Evolutionary conservation across 2,329 filamentous ascomycete species (phyloP).

Genomic region (Dactylonectria estremocensis): DNA sequence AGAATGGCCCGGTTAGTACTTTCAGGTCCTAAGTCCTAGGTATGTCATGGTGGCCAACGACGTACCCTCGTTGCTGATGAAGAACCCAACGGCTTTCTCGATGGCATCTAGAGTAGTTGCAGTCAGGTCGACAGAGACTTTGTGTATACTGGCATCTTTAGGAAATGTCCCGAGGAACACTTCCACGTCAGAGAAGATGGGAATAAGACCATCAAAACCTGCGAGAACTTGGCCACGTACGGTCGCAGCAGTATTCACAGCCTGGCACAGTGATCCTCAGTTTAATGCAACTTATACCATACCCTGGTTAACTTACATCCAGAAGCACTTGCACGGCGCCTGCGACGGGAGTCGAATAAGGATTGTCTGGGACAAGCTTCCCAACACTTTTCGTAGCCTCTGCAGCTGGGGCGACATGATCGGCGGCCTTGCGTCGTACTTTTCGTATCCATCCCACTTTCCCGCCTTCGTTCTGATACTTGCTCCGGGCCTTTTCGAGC

Average conservation of each 20-base stretch:
- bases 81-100: conserved; percentile 25
- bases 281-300: not conserved
- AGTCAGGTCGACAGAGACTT: not conserved
- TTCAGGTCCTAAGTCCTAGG: not conserved
- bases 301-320: not conserved
- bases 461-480: conserved; percentile 9
- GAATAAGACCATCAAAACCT: conserved; percentile 13
- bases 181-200: conserved; percentile 24
- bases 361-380: conserved; percentile 8
- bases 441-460: conserved; percentile 10
- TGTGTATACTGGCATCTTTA: not conserved
- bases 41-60: not conserved
- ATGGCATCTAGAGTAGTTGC: conserved; percentile 5
- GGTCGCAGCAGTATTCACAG: not conserved
- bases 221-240: conserved; percentile 1
- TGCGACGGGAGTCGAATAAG: conserved; percentile 15
- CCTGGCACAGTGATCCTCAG: not conserved
- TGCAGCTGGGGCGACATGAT: not conserved
- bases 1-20: not conserved
- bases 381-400: not conserved
- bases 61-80: conserved; percentile 20
- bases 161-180: conserved; percentile 21
- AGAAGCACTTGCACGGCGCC: conserved; percentile 16
- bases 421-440: conserved; percentile 12
- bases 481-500: conserved; percentile 1